A percentile compares a stretch with the other conserved stretches of the same genome.
phyloP scores from a whole-genome alignment of 1,284 basidiomycete genomes.

The Leccinum griseonigrum region DNA sequence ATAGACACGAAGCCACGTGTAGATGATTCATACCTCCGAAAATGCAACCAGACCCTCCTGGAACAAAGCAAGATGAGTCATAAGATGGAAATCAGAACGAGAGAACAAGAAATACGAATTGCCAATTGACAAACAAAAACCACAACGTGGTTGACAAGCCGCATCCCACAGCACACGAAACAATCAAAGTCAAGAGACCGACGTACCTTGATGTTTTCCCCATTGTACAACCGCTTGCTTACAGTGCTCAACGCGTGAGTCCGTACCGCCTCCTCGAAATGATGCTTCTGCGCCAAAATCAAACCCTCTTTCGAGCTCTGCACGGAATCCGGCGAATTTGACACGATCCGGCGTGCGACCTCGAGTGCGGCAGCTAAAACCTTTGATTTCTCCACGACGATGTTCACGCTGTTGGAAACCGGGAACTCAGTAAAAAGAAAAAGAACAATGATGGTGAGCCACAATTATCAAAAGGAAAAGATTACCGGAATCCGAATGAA shows the following conservation, averaged over 20 bases:
- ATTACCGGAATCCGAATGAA: constrained; percentile 6
- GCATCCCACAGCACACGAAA: background rate
- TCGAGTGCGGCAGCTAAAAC: constrained; percentile 64
- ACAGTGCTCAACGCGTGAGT: constrained; percentile 49
- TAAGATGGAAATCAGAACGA: background rate
- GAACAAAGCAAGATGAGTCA: constrained; percentile 18
- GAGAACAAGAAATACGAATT: constrained; percentile 3
- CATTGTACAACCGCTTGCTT: constrained; percentile 57
- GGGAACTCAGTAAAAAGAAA: constrained; percentile 3
- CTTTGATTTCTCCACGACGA: constrained; percentile 56
- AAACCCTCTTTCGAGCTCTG: constrained; percentile 74
- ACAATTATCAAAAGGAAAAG: constrained; percentile 8
- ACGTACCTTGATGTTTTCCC: constrained; percentile 70
- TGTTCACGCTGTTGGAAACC: constrained; percentile 53
- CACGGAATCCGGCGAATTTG: constrained; percentile 79
- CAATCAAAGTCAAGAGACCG: background rate
- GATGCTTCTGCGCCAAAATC: constrained; percentile 51
- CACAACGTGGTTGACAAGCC: background rate
- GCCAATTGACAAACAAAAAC: constrained; percentile 3
- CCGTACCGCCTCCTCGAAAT: constrained; percentile 53
- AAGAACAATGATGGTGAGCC: constrained; percentile 11
- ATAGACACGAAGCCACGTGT: constrained; percentile 17
- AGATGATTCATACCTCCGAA: constrained; percentile 37
- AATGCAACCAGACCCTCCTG: constrained; percentile 48
- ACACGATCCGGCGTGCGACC: constrained; percentile 58